These are phyloP conservation scores for Monosporascus sp. DNA, from an alignment of 2,329 filamentous ascomycete genomes.

Conservation along the genomic window DNA sequence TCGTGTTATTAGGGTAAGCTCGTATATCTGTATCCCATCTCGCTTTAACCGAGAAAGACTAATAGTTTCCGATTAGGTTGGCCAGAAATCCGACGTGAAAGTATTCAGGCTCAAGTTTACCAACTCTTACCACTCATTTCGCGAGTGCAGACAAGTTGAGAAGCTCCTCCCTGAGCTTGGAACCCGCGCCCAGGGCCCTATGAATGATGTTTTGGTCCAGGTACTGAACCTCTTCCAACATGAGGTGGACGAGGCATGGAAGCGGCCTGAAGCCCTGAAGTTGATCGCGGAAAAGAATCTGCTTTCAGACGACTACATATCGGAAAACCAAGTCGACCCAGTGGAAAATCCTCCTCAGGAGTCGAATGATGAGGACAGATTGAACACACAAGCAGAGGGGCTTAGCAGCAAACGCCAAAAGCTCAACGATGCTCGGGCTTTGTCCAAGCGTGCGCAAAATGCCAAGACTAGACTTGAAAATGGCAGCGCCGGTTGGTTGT, in stretches of 20 bases:
- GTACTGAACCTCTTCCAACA: slow-evolving; percentile 23
- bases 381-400: neutral
- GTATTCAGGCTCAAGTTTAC: slow-evolving; percentile 19
- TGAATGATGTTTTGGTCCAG: slow-evolving; percentile 14
- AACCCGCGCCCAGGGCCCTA: slow-evolving; percentile 15
- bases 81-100: slow-evolving; percentile 18
- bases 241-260: slow-evolving; percentile 17
- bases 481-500: neutral
- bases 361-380: neutral
- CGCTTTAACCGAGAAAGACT: slow-evolving; percentile 1
- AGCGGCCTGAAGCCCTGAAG: slow-evolving; percentile 12
- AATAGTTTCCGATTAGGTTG: slow-evolving; percentile 14
- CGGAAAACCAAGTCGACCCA: neutral
- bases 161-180: slow-evolving; percentile 23
- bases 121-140: slow-evolving; percentile 21
- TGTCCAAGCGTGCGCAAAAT: neutral
- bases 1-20: slow-evolving; percentile 23
- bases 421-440: neutral
- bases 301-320: neutral
- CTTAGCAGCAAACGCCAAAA: neutral
- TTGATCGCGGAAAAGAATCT: slow-evolving; percentile 14
- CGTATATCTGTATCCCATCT: too few relatives aligned
- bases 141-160: slow-evolving; percentile 22
- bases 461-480: neutral
- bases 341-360: slow-evolving; percentile 3